Base-by-base conservation (phyloP, 768 basidiomycete genomes). In the Termitomyces sp. region DNA sequence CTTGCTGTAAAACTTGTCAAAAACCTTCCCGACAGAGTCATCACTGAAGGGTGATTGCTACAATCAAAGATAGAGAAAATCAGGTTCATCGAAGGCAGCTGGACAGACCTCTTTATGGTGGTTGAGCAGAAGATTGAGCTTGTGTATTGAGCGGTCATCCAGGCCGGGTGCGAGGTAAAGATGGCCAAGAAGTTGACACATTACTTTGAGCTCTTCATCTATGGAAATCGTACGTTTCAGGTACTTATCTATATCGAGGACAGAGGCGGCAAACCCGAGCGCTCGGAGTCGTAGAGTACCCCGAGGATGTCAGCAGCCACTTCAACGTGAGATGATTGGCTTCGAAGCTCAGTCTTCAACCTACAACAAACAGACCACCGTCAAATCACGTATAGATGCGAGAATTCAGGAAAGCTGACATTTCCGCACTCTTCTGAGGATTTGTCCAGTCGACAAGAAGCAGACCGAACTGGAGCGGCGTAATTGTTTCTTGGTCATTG, bases 391-490 rank as follows among this genome's bases (percentile, higher is more conserved):
- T 37, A 53, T 37, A 23, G 14, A 29, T 3, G 19, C 19, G 23
- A 21, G 16, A 59, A 31, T 16, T 53, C 23, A 27, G 17, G 1
- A 35, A 53, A 16, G 61, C 77, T 45, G 49, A 74, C 72, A 66
- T 72, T 76, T 75, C 65, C 66, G 83, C 79, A 35, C 82, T 80
- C 65, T 90, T 92, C 65, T 83, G 77, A 0, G 92, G 89, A 66
- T 95, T 88, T 4, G 89, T 91, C 93, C 94, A 96, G 62, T 95
- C 92, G 2, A 88, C 78, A 65, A 95, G 79, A 71, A 95, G 80
- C n/a, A 86, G 73, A 0, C 84, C 86, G 57, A 92, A 85, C 64
- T 92, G 89, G 19, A 82, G 73, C 0, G 89, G 83, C 0, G 82
- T 73, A 11, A 92, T 81, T 85, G 90, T 89, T 41, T 85, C 82